Evolutionary conservation across 257 asterid species (phyloP), one percentile per base, ranked within the genome.

Genomic region (Cruciata laevipes): DNA sequence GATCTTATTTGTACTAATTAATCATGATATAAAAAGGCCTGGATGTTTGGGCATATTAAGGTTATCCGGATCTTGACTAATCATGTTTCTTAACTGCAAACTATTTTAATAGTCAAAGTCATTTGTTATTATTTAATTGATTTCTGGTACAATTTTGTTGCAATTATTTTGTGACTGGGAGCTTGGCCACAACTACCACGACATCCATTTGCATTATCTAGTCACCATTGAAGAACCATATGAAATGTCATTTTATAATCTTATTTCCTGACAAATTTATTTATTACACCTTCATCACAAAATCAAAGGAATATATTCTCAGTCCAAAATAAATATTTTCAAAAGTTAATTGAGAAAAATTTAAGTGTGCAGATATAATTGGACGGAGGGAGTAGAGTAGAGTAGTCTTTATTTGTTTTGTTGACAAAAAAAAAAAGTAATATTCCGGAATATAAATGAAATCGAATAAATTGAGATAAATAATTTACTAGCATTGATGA

Each of bases 101-200:
- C 55, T 47, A 47, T 47, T 32, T 55, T 64, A n/a, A 65, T 11
- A 71, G 51, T 49, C 70, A 71, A 71, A 65, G 75, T 38, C 68
- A 59, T 59, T 37, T 9, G 20, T 21, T 11, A 42, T 44, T 27
- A 8, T 47, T 47, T 47, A 47, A 16, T 14, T 47, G 4, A 47
- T 14, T 47, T 7, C 1, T 60, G 18, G 33, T 69, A 64, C 27
- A 27, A 42, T 21, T 31, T 44, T 24, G 35, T 31, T 20, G 31
- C 56, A 49, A 40, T 56, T n/a, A 35, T 31, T 53, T 23, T 23
- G 23, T 24, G 27, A 57, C 8, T 42, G 51, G 51, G 51, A 42
- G 51, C 3, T 12, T 42, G 51, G 51, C 51, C 51, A 42, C 51
- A 52, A 6, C 75, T 25, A 61, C 62, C 37, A 44, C 49, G 17